phyloP scores from a whole-genome alignment of 2,329 filamentous ascomycete species.

The Elsinoe fawcettii region DNA sequence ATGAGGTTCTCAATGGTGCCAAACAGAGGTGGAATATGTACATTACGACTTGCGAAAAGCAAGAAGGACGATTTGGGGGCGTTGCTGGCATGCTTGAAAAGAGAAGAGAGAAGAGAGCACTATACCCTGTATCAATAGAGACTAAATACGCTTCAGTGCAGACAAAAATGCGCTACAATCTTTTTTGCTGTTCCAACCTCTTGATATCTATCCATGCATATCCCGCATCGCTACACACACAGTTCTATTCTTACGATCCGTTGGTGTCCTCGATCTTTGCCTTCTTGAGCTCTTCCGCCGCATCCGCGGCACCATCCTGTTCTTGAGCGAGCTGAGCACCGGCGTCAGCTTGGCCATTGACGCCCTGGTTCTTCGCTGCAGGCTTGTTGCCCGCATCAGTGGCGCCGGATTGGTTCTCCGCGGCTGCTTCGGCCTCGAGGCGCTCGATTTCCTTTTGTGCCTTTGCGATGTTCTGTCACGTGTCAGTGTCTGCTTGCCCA shows the following conservation, averaged over 20 bases:
- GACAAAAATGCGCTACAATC: background rate
- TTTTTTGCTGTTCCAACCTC: slow-evolving; percentile 1
- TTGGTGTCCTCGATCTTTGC: slow-evolving; percentile 49
- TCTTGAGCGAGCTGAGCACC: slow-evolving; percentile 49
- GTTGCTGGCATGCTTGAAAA: background rate
- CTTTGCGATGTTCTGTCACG: slow-evolving; percentile 79
- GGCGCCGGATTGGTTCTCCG: slow-evolving; percentile 41
- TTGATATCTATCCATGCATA: background rate
- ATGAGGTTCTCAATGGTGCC: too few species aligned
- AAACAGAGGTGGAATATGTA: too few species aligned
- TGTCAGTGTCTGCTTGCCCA: slow-evolving; percentile 26
- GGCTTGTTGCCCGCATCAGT: slow-evolving; percentile 46
- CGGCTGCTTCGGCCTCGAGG: slow-evolving; percentile 62
- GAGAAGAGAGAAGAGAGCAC: background rate
- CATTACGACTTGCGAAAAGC: background rate
- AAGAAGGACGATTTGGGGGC: background rate
- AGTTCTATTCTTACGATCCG: background rate
- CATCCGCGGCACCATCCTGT: slow-evolving; percentile 53
- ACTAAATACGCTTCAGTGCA: background rate
- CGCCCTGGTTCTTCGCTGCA: slow-evolving; percentile 42
- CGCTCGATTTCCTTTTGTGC: slow-evolving; percentile 92
- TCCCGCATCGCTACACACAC: background rate
- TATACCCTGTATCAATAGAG: slow-evolving; percentile 4
- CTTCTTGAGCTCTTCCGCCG: slow-evolving; percentile 52
- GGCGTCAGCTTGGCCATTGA: slow-evolving; percentile 48